Evolutionary conservation across 2,329 filamentous ascomycete species (phyloP).

Genomic region (Aspergillus cejpii): DNA sequence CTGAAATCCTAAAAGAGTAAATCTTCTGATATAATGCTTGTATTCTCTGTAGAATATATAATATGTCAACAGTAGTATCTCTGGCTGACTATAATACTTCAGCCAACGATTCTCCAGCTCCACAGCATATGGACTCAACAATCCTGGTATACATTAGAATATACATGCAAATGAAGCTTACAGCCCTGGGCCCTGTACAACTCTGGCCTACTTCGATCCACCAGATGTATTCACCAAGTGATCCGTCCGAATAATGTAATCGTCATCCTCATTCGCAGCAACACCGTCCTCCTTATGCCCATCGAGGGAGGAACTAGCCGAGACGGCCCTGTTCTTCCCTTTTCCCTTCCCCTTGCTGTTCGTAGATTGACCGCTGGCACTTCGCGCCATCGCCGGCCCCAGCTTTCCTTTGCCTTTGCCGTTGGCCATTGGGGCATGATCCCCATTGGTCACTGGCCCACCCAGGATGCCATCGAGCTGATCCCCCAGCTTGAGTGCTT

Average conservation of each 20-base stretch:
- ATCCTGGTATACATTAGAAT: background rate
- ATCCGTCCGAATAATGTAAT: conserved; percentile 37
- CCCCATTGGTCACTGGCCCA: conserved; percentile 24
- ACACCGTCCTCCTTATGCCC: conserved; percentile 17
- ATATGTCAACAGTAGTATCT: too few relatives aligned
- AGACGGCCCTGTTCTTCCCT: conserved; percentile 11
- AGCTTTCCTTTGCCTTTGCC: conserved; percentile 32
- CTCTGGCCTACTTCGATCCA: conserved; percentile 5
- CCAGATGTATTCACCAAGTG: conserved; percentile 22
- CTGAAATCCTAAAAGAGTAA: too few relatives aligned
- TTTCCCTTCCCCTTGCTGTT: conserved; percentile 27
- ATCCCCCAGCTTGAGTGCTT: conserved; percentile 28
- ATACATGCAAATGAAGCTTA: background rate
- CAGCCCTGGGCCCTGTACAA: background rate
- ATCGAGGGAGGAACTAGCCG: conserved; percentile 29
- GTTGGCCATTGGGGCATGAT: conserved; percentile 13
- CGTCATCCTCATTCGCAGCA: conserved; percentile 31
- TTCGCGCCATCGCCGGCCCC: conserved; percentile 23
- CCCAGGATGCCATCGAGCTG: conserved; percentile 16
- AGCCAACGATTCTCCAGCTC: too few relatives aligned
- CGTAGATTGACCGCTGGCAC: conserved; percentile 26
- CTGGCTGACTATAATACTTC: too few relatives aligned
- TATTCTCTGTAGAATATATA: too few relatives aligned
- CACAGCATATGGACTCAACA: background rate
- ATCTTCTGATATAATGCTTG: too few relatives aligned